Conservation (phyloP, 441 rosid species). For the Syzygium malaccense region DNA sequence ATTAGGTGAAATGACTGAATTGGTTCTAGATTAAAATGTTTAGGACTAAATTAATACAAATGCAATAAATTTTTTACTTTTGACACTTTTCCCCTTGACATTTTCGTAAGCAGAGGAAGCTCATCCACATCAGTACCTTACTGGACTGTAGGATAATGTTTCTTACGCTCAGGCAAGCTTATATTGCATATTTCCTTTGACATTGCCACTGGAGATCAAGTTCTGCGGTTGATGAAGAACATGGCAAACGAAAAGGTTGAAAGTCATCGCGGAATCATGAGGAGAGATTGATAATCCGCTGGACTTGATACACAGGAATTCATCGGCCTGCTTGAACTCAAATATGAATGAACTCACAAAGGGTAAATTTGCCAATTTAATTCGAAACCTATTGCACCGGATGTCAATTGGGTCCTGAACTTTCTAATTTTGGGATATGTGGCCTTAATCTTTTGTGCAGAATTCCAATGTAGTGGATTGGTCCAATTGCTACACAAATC, state of each 20-base stretch:
- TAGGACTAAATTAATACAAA: too few species aligned
- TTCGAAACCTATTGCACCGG: fast-evolving
- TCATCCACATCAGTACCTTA: background rate
- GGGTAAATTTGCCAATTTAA: fast-evolving
- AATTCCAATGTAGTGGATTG: background rate
- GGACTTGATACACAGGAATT: background rate
- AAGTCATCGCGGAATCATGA: background rate
- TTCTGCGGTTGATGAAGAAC: background rate
- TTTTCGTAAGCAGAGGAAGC: background rate
- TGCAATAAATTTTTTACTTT: too few species aligned
- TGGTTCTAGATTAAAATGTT: too few species aligned
- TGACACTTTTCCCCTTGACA: background rate
- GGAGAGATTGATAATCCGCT: background rate
- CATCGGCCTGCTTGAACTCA: background rate
- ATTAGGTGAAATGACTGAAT: too few species aligned
- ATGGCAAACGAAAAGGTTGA: too few species aligned
- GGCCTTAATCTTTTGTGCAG: fast-evolving
- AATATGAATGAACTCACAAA: background rate
- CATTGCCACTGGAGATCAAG: background rate
- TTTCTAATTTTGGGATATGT: background rate
- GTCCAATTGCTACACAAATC: fast-evolving
- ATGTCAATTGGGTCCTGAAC: background rate
- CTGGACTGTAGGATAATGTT: background rate
- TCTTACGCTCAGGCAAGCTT: background rate
- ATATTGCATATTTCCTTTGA: background rate